These are phyloP conservation scores for Tephrocybe sp. DNA, from an alignment of 768 basidiomycete genomes.

Conservation along the genomic window DNA sequence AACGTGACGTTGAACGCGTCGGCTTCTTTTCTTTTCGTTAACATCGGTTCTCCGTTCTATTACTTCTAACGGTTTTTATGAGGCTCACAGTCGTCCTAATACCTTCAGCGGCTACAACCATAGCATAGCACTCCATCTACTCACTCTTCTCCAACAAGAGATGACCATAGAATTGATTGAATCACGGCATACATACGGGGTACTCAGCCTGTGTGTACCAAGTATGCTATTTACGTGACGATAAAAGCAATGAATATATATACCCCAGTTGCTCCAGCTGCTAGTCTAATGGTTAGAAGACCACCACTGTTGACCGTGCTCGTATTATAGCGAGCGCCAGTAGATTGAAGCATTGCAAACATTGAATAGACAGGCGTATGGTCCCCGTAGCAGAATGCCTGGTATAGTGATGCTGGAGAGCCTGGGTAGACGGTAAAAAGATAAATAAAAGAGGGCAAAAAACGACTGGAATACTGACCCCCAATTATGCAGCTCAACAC, in stretches of 20 bases:
- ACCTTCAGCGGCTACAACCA: no score
- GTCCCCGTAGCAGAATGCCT: constrained; percentile 23
- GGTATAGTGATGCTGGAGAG: constrained; percentile 24
- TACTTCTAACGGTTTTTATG: no score
- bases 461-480: constrained; percentile 14
- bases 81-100: no score
- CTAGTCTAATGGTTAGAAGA: constrained; percentile 43
- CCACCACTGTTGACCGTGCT: constrained; percentile 68
- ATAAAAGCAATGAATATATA: constrained; percentile 20
- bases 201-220: background rate
- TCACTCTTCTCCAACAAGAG: no score
- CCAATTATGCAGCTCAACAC: background rate
- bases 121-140: no score
- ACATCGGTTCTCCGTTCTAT: no score
- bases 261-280: constrained; percentile 16
- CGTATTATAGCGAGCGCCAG: constrained; percentile 22
- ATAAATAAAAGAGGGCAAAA: constrained; percentile 14
- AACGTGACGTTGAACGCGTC: no score
- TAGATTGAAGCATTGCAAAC: constrained; percentile 24
- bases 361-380: constrained; percentile 23
- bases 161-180: no score
- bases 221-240: background rate
- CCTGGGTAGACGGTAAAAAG: constrained; percentile 19
- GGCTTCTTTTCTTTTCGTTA: no score
- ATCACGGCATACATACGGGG: no score